phyloP scores from a whole-genome alignment of 2,329 filamentous ascomycete genomes.

The Colletotrichum cordylinicola region DNA sequence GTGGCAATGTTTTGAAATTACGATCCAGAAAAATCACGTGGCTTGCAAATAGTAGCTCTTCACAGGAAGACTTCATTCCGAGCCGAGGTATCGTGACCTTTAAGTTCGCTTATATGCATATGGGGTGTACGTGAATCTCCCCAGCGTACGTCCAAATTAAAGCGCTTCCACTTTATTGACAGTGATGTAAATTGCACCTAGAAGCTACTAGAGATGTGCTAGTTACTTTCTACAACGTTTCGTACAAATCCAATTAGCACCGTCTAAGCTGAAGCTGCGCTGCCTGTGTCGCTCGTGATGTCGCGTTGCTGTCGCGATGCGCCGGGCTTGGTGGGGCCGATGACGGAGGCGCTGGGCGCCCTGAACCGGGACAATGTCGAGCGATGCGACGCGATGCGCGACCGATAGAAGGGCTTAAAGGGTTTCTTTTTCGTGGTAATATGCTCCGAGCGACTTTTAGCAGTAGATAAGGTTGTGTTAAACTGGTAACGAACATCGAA shows the following conservation, averaged over 20 bases:
- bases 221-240: neutral
- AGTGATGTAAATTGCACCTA: neutral
- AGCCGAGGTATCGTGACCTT: neutral
- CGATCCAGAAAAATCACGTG: neutral
- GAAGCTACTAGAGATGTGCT: neutral
- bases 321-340: neutral
- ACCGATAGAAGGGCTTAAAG: neutral
- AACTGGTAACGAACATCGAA: neutral
- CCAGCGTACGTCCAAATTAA: neutral
- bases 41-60: neutral
- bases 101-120: neutral
- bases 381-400: neutral
- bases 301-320: neutral
- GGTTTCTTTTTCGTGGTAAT: neutral
- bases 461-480: neutral
- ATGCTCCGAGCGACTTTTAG: neutral
- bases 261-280: neutral
- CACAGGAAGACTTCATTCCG: neutral
- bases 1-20: neutral
- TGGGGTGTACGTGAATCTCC: neutral
- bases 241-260: neutral
- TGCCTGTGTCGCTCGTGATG: neutral
- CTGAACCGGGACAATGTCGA: neutral
- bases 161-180: neutral
- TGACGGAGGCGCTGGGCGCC: neutral